Percentiles rank a stretch among this genome's conserved stretches.
Conservation (phyloP, 139 green algal genomes). For the Chlorella sp. region DNA sequence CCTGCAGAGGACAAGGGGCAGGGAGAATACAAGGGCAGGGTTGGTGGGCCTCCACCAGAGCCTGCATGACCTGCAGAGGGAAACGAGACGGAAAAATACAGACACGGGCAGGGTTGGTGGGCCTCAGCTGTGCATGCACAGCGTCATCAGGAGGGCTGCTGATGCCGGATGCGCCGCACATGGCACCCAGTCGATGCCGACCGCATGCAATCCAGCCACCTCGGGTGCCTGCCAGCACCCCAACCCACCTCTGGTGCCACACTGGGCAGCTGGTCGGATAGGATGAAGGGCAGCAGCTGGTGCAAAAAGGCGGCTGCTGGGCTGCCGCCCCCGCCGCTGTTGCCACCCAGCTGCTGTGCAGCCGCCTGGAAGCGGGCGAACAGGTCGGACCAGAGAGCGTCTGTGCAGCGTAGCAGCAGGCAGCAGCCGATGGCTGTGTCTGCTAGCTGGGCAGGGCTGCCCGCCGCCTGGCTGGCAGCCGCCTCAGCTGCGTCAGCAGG, state of each 20-base stretch:
- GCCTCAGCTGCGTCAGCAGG: not conserved
- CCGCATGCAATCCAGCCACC: too few relatives aligned
- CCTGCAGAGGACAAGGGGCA: not conserved
- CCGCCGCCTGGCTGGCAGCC: conserved; percentile 1
- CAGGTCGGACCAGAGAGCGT: conserved; percentile 46
- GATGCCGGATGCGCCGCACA: too few relatives aligned
- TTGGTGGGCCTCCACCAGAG: too few relatives aligned
- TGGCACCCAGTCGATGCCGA: not conserved
- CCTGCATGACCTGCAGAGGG: too few relatives aligned
- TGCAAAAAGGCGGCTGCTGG: conserved; percentile 51
- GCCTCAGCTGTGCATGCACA: not conserved
- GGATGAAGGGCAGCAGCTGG: conserved; percentile 61
- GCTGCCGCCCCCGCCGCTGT: not conserved
- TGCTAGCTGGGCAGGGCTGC: conserved; percentile 23
- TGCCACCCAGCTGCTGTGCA: not conserved
- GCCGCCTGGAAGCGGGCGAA: conserved; percentile 27
- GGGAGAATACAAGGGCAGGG: too few relatives aligned
- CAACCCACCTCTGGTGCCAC: conserved; percentile 64
- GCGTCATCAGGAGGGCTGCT: not conserved
- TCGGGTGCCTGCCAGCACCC: too few relatives aligned
- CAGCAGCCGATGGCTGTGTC: conserved; percentile 46
- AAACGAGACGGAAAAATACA: too few relatives aligned
- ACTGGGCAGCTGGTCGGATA: conserved; percentile 57
- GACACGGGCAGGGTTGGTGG: too few relatives aligned
- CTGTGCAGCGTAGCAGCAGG: conserved; percentile 40